Percentiles rank a stretch among this genome's conserved stretches.
These are phyloP conservation scores for Paramyrothecium roridum DNA, from an alignment of 2,329 filamentous ascomycete species.

Conservation along the genomic window DNA sequence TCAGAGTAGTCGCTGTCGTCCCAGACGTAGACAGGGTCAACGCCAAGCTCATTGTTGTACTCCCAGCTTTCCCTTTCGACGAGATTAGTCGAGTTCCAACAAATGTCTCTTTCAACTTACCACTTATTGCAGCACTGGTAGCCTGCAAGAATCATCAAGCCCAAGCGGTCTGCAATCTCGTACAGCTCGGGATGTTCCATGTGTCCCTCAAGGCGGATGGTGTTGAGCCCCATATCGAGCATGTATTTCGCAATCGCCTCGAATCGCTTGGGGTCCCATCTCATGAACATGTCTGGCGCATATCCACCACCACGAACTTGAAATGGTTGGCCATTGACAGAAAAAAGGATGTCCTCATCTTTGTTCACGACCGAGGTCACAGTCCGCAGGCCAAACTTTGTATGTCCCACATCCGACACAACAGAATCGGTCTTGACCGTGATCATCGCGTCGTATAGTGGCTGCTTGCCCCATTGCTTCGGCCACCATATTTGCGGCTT, in stretches of 20 bases:
- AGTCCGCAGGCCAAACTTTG: slow-evolving; percentile 22
- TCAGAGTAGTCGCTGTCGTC: slow-evolving; percentile 49
- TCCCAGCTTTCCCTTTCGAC: slow-evolving; percentile 49
- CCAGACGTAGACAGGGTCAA: slow-evolving; percentile 39
- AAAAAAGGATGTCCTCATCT: slow-evolving; percentile 53
- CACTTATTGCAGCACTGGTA: slow-evolving; percentile 70
- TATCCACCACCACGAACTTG: slow-evolving; percentile 61
- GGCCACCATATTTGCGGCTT: slow-evolving; percentile 60
- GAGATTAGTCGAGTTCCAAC: background rate
- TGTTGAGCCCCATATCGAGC: slow-evolving; percentile 61
- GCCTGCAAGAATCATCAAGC: slow-evolving; percentile 59
- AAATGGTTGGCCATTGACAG: slow-evolving; percentile 54
- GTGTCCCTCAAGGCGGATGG: slow-evolving; percentile 61
- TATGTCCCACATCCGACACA: slow-evolving; percentile 22
- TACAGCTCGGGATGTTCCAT: slow-evolving; percentile 62
- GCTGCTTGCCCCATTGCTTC: slow-evolving; percentile 54
- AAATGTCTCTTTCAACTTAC: slow-evolving; percentile 16
- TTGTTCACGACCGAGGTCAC: slow-evolving; percentile 48
- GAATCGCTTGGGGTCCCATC: slow-evolving; percentile 49
- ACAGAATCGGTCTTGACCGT: slow-evolving; percentile 22
- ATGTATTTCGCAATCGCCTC: slow-evolving; percentile 47
- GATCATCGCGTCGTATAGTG: slow-evolving; percentile 39
- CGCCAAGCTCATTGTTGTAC: slow-evolving; percentile 51
- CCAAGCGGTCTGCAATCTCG: slow-evolving; percentile 54
- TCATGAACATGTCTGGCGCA: slow-evolving; percentile 58